These are phyloP conservation scores for Lentinula boryana DNA, from an alignment of 768 basidiomycete species.

Conservation along the genomic window DNA sequence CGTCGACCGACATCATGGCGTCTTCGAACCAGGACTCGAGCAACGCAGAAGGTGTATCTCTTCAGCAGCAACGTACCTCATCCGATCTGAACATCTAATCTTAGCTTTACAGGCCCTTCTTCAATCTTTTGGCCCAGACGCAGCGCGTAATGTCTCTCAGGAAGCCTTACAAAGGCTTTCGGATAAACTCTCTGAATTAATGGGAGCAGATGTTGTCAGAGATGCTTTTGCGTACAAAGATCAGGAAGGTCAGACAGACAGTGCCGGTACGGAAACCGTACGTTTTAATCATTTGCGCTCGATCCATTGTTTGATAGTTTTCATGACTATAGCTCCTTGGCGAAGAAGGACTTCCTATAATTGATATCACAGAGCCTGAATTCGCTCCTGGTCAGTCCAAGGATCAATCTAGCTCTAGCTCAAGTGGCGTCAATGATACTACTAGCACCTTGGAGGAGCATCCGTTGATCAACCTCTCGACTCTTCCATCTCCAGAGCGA, in stretches of 20 bases:
- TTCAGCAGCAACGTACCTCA: neutral
- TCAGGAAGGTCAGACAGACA: constrained; percentile 26
- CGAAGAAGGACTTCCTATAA: constrained; percentile 74
- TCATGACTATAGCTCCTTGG: constrained; percentile 49
- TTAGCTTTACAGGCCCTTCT: constrained; percentile 37
- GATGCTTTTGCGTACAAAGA: constrained; percentile 20
- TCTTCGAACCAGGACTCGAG: neutral
- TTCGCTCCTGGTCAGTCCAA: constrained; percentile 12
- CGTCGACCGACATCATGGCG: neutral
- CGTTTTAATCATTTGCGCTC: neutral
- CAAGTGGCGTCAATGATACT: neutral
- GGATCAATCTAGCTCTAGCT: neutral
- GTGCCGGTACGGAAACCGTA: neutral
- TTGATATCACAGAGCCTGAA: constrained; percentile 66
- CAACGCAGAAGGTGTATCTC: neutral
- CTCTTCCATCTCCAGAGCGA: constrained; percentile 38
- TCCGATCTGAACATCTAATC: constrained; percentile 8
- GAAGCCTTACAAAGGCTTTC: constrained; percentile 51
- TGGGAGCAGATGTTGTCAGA: constrained; percentile 35
- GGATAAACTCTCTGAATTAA: constrained; percentile 52
- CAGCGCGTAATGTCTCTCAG: constrained; percentile 24
- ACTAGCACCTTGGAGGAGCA: constrained; percentile 29
- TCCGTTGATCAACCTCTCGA: constrained; percentile 39
- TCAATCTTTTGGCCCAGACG: constrained; percentile 30
- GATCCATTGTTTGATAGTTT: neutral